These are phyloP conservation scores for Reutealis trisperma DNA, from an alignment of 345 rosid species.

Conservation along the genomic window DNA sequence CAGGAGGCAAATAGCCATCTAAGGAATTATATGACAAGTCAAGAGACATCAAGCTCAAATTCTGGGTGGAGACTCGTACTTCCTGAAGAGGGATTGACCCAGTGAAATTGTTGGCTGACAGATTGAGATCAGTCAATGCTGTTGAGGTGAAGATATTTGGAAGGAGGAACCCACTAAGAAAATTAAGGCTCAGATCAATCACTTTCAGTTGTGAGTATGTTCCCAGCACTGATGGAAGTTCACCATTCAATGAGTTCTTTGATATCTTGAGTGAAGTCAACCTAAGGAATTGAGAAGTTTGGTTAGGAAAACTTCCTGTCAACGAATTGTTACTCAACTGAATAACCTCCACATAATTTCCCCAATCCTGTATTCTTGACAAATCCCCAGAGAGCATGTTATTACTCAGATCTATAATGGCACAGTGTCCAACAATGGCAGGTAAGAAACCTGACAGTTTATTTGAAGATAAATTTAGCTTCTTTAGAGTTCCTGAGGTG, in stretches of 20 bases:
- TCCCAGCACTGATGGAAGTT: conserved; percentile 56
- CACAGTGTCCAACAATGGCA: conserved; percentile 57
- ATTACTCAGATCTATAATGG: conserved; percentile 71
- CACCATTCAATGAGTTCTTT: conserved; percentile 67
- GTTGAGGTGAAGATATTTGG: conserved; percentile 59
- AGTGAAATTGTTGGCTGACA: conserved; percentile 70
- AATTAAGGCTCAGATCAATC: conserved; percentile 75
- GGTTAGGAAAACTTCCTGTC: conserved; percentile 59
- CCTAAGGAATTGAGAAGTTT: conserved; percentile 77
- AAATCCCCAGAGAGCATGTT: conserved; percentile 69
- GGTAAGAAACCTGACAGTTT: conserved; percentile 73
- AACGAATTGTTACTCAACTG: conserved; percentile 72
- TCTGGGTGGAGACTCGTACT: conserved; percentile 32
- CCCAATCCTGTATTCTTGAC: conserved; percentile 78
- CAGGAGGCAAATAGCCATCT: conserved; percentile 54
- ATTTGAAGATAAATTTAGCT: conserved; percentile 76
- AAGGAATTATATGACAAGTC: conserved; percentile 72
- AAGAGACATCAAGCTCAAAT: conserved; percentile 59
- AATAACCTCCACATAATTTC: conserved; percentile 70
- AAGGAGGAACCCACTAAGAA: conserved; percentile 53
- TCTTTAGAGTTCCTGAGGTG: conserved; percentile 69
- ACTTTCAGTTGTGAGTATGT: conserved; percentile 62
- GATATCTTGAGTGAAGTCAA: conserved; percentile 59
- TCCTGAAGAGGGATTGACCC: conserved; percentile 68
- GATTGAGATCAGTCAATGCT: conserved; percentile 58